Base-by-base conservation (phyloP, 148 eudicot genomes). In the Rheum nobile region DNA sequence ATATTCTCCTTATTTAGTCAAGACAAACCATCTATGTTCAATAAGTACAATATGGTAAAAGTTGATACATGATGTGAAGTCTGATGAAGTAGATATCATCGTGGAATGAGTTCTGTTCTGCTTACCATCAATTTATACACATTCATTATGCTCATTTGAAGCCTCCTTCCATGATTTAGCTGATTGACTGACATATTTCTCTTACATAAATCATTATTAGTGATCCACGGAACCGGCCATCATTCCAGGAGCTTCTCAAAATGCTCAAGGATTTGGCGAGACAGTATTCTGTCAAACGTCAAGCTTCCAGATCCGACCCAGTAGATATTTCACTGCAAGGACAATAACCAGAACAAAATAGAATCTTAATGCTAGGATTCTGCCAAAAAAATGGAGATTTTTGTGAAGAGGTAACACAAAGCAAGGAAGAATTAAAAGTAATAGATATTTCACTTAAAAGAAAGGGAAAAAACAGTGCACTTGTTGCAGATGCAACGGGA, bases 181-280 rank as follows among this genome's bases (percentile, higher is more conserved):
- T 54, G 61, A 24, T 24, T 54, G 29, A 54, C 29, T 54, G 12
- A 21, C 29, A 21, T 54, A 6, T 54, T 54, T 54, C 12, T 54
- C 28, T 54, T 8, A 21, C 28, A 5, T 21, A 7, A 16, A 6
- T 67, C 38, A 31, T 19, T 67, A 16, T 67, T 67, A n/a, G 98
- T 34, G 96, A 91, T 31, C 96, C 96, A 44, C 88, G 84, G 41
- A 46, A 48, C 26, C 91, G 98, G 6, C 98, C 97, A 28, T 75
- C 97, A 21, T 91, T 91, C 83, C 96, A 88, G 74, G 96, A 91
- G 65, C 72, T 94, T 82, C 78, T 94, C 55, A 97, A 91, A 54
- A 91, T 75, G 77, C 89, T 91, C 34, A 91, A 85, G 86, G 90
- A 88, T 72, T 57, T 94, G 84, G 93, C 86, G 80, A 87, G 82